These are phyloP conservation scores for Caryopteris hybrid DNA, from an alignment of 305 asterid genomes.

Conservation along the genomic window DNA sequence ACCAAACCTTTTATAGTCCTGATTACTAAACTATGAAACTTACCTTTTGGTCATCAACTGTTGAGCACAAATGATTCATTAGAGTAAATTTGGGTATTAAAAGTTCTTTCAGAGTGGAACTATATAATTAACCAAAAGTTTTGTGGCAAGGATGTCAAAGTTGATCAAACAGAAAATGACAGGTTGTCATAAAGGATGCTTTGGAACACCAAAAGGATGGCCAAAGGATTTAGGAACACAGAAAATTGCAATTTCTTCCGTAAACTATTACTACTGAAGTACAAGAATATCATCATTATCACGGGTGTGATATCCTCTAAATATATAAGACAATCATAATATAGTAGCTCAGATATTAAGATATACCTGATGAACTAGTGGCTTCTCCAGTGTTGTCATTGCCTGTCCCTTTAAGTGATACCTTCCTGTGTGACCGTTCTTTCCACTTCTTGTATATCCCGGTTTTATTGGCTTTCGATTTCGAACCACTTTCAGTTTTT, in stretches of 20 bases:
- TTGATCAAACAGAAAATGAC: not conserved
- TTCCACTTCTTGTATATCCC: slow-evolving; percentile 89
- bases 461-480: slow-evolving; percentile 52
- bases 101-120: too few species aligned
- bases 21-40: too few species aligned
- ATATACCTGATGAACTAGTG: slow-evolving; percentile 57
- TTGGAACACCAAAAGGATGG: not conserved
- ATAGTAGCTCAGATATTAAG: not conserved
- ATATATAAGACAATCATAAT: not conserved
- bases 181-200: not conserved
- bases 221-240: too few species aligned
- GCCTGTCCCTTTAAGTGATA: slow-evolving; percentile 50
- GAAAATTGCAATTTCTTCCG: not conserved
- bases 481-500: slow-evolving; percentile 86
- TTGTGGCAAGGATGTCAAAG: too few species aligned
- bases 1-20: too few species aligned
- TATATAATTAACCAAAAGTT: not conserved
- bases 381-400: slow-evolving; percentile 38
- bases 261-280: not conserved
- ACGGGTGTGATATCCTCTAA: not conserved
- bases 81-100: too few species aligned
- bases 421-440: slow-evolving; percentile 59
- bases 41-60: too few species aligned
- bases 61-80: too few species aligned
- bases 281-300: not conserved